Base-by-base conservation (phyloP, 106 monocot species). In the Dendrobium officinale region DNA sequence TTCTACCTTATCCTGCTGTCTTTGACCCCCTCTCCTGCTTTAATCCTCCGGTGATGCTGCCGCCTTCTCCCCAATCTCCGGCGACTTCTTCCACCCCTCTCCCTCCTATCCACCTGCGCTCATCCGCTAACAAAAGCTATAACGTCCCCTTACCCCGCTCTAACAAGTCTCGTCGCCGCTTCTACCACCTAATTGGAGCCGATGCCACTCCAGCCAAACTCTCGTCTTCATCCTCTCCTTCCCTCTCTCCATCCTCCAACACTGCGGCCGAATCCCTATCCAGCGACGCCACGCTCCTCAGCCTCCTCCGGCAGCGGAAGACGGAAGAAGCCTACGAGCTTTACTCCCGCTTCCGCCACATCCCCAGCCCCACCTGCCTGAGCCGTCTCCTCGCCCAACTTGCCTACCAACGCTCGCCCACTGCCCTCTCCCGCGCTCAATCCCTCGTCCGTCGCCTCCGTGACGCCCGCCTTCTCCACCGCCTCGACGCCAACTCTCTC, bases 341-440 rank as follows among this genome's bases (percentile, higher is more conserved):
- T 55, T 93, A 88, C 84, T 61, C 86, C 66, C 45, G 18, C 43
- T 85, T 66, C 77, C 31, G 82, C 16, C 82, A 72, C 83, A 89
- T 96, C 79, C 93, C 96, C 6, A 73, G 79, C 47, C 66, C 91
- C 64, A 87, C 83, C 75, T 90, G 85, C 83, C 91, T 96, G 55
- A 86, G 86, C 88, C 93, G 93, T 64, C 93, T 96, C 72, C 81
- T 93, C 56, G 86, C 90, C 68, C 96, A 93, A 85, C 91, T 96
- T 76, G 88, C 96, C 59, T 88, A 91, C 88, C 83, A 90, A 45
- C 74, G 78, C 79, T 85, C 87, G 55, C 82, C 89, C 3, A 5
- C 82, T 8, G 76, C 96, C 40, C 87, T 96, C 80, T 79, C 96
- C 83, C 88, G 93, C 58, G 93, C 93, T 72, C 89, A 87, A 49